Evolutionary conservation across 2,329 filamentous ascomycete genomes (phyloP).

Genomic region (Fusarium torreyae): DNA sequence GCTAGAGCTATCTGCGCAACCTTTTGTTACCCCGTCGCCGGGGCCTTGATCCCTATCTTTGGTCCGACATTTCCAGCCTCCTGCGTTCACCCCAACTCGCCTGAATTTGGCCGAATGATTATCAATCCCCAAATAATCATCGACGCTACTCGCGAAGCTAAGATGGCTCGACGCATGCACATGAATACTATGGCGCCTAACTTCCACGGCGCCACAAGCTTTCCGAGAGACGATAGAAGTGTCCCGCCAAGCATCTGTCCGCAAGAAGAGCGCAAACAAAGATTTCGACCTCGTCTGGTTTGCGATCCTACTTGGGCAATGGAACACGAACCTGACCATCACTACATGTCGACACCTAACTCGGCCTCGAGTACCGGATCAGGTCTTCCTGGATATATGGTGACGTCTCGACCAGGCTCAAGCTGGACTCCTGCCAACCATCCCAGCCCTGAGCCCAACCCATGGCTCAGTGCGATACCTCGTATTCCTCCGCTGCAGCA

Average conservation of each 20-base stretch:
- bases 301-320: slow-evolving; percentile 45
- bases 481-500: slow-evolving; percentile 33
- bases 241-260: slow-evolving; percentile 19
- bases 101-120: slow-evolving; percentile 76
- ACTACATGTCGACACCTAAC: slow-evolving; percentile 46
- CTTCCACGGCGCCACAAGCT: slow-evolving; percentile 35
- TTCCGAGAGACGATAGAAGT: slow-evolving; percentile 39
- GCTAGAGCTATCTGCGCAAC: slow-evolving; percentile 90
- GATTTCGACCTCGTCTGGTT: slow-evolving; percentile 42
- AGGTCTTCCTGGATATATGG: slow-evolving; percentile 47
- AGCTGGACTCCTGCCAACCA: slow-evolving; percentile 40
- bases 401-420: slow-evolving; percentile 45
- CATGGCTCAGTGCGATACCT: slow-evolving; percentile 45
- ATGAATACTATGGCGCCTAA: slow-evolving; percentile 23
- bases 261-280: slow-evolving; percentile 38
- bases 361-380: slow-evolving; percentile 51
- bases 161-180: slow-evolving; percentile 42
- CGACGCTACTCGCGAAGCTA: slow-evolving; percentile 66
- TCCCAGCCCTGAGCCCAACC: slow-evolving; percentile 43
- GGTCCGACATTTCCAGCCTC: slow-evolving; percentile 82
- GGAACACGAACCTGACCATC: slow-evolving; percentile 39
- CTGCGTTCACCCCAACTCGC: slow-evolving; percentile 76
- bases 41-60: slow-evolving; percentile 91
- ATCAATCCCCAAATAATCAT: slow-evolving; percentile 72
- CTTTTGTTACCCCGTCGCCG: slow-evolving; percentile 89